Base-by-base conservation (phyloP, 2,329 filamentous ascomycete species). In the Talaromyces albobiverticillius region DNA sequence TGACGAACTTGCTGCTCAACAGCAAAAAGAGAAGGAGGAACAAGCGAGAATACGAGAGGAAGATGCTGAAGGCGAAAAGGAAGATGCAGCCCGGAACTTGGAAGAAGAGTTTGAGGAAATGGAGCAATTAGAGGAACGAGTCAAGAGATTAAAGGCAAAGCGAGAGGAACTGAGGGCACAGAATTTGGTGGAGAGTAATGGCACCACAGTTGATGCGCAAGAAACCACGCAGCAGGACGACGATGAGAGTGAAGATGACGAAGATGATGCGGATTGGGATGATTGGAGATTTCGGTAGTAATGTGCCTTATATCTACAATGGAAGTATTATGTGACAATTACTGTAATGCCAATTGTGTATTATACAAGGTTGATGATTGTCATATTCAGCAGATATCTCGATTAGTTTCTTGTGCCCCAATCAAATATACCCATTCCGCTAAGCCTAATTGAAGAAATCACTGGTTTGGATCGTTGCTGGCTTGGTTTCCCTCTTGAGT, bases 21-120 rank as follows among this genome's bases (percentile, higher is more conserved):
- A 82, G 79, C 61, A 66, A 53, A 61, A 76, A 76, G 63, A 77
- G 62, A 60, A 74, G 59, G 59, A 78, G 72, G 60, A 67, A 36
- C 77, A 75, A 58, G 56, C 59, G 5, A 65, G 62, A 36, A 59
- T 61, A 22, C 76, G 79, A 40, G 81, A 85, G 51, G 77, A 77
- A 1, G 77, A 82, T 40, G 75, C 74, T 1, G 84, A 88, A 54
- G 86, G 85, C 36, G 88, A 91, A 66, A 82, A 82, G 53, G 89
- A 94, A 67, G 89, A 94, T 62, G 89, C 89, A 1, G 82, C 81
- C 40, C 79, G 86, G 20, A 84, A 86, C 26, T 72, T 92, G 54
- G 87, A 90, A 69, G 83, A 86, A 38, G 89, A 93, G 68, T 88
- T 93, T 60, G 88, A 90, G 55, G 86, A 91, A 66, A 93, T 93